These are phyloP conservation scores for Lepidium africanum DNA, from an alignment of 345 rosid species.

Conservation along the genomic window DNA sequence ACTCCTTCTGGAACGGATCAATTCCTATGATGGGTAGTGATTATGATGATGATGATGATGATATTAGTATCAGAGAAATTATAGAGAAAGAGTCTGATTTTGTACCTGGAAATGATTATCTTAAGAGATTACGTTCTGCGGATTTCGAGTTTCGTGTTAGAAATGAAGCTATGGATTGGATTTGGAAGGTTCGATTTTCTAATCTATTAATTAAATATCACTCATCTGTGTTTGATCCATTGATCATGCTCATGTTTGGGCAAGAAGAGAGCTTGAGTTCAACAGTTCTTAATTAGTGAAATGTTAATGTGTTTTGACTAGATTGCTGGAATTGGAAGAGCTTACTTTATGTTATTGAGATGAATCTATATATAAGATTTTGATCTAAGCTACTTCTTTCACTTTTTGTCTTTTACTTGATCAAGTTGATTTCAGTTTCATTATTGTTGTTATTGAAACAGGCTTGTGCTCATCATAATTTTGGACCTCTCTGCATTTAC, in stretches of 20 bases:
- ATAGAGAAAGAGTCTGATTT: constrained; percentile 39
- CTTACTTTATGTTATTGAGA: neutral
- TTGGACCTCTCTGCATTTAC: constrained; percentile 41
- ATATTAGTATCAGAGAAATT: constrained; percentile 35
- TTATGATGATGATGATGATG: constrained; percentile 6
- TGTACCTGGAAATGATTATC: constrained; percentile 40
- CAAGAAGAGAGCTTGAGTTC: neutral
- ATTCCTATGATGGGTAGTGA: constrained; percentile 8
- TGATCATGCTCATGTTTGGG: too few relatives aligned
- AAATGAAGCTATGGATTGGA: constrained; percentile 53
- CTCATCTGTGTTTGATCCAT: too few relatives aligned
- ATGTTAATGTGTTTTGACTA: neutral
- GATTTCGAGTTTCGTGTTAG: constrained; percentile 39
- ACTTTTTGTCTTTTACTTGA: neutral
- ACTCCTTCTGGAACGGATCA: constrained; percentile 17
- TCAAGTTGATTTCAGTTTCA: neutral
- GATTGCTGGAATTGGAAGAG: neutral
- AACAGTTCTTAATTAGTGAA: neutral
- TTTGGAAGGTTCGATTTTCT: constrained; percentile 37
- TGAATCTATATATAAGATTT: neutral
- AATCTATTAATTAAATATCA: neutral
- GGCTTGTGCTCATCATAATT: constrained; percentile 41
- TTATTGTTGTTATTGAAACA: constrained; percentile 14
- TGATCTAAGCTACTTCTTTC: neutral
- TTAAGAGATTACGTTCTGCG: constrained; percentile 38